A percentile compares a stretch with the other conserved stretches of the same genome.
These are phyloP conservation scores for Boletellus deceptivus DNA, from an alignment of 1,284 basidiomycete genomes.

Conservation along the genomic window DNA sequence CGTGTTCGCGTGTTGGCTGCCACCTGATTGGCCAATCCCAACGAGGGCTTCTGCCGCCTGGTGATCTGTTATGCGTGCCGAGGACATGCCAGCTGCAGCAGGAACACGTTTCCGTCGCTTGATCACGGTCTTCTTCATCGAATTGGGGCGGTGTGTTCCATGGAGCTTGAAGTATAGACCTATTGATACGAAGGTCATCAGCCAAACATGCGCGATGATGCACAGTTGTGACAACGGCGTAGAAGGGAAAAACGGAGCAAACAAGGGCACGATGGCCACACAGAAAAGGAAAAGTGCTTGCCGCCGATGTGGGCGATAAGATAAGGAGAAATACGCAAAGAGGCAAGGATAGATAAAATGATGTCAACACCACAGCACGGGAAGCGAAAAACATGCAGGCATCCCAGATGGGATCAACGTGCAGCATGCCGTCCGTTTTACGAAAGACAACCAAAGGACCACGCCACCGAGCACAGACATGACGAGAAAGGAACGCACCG, in stretches of 20 bases:
- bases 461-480: conserved; percentile 28
- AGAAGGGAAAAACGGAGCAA: conserved; percentile 3
- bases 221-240: conserved; percentile 4
- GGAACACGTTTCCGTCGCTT: conserved; percentile 96
- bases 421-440: conserved; percentile 20
- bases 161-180: conserved; percentile 98
- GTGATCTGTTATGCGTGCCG: conserved; percentile 71
- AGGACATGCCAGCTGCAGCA: conserved; percentile 52
- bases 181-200: conserved; percentile 37
- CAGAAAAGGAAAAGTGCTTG: conserved; percentile 6
- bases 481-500: conserved; percentile 58
- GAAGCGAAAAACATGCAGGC: conserved; percentile 19
- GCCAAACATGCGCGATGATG: conserved; percentile 12
- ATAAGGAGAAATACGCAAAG: conserved; percentile 13
- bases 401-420: conserved; percentile 26
- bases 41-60: conserved; percentile 82
- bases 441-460: conserved; percentile 22
- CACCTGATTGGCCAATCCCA: conserved; percentile 61
- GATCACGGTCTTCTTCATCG: conserved; percentile 99
- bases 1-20: conserved; percentile 40
- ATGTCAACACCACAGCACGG: conserved; percentile 9
- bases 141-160: conserved; percentile 93
- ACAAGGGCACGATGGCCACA: conserved; percentile 1
- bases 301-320: conserved; percentile 22
- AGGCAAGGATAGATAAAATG: conserved; percentile 25